Conservation (phyloP, 257 asterid genomes). For the Striga asiatica region DNA sequence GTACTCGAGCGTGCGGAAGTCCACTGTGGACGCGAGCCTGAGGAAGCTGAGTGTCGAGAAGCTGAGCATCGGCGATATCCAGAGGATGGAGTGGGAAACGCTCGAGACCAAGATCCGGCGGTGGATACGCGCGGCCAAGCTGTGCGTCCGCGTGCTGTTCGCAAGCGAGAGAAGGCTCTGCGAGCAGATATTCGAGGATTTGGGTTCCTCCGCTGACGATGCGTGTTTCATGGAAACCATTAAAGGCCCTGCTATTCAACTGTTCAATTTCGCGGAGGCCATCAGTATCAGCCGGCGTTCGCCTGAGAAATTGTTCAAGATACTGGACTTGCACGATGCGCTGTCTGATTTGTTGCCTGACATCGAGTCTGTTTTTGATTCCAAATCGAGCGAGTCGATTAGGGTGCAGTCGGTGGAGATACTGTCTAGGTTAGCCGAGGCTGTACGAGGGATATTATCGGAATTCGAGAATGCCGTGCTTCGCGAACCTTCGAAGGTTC, state of each 20-base stretch:
- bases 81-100: conserved; percentile 31
- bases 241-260: conserved; percentile 27
- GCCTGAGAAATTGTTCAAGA: conserved; percentile 39
- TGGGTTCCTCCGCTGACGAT: conserved; percentile 24
- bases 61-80: conserved; percentile 31
- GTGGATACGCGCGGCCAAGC: conserved; percentile 31
- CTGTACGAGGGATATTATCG: conserved; percentile 28
- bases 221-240: conserved; percentile 33
- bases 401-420: conserved; percentile 25
- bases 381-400: conserved; percentile 24
- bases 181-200: conserved; percentile 26
- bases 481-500: conserved; percentile 26
- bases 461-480: conserved; percentile 42
- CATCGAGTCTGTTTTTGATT: conserved; percentile 26
- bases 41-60: conserved; percentile 27
- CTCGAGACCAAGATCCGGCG: conserved; percentile 28
- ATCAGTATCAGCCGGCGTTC: conserved; percentile 30
- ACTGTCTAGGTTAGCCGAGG: conserved; percentile 33
- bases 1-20: conserved; percentile 33
- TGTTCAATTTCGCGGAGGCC: conserved; percentile 38
- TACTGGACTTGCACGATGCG: conserved; percentile 34
- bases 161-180: conserved; percentile 33
- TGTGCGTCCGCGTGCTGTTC: conserved; percentile 25
- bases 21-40: conserved; percentile 23
- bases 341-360: conserved; percentile 23